Evolutionary conservation across 192 early-diverging fungal genomes (phyloP).

Genomic region (Rhizoclosmatium sp.): DNA sequence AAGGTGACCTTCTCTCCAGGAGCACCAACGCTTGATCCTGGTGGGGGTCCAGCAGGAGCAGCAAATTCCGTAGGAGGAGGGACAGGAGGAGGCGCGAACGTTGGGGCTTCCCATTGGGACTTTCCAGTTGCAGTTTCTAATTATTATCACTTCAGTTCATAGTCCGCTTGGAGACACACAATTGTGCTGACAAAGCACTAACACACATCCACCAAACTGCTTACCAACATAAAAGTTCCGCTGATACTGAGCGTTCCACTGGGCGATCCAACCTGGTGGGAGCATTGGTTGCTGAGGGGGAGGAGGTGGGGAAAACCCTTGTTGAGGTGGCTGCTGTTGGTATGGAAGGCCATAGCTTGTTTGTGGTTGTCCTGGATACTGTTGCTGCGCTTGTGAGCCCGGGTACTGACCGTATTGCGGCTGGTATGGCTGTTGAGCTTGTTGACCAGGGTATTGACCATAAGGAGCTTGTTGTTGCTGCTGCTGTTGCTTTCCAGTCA

Average conservation of each 20-base stretch:
- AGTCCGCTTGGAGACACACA: background rate
- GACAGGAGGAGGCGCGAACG: conserved; percentile 26
- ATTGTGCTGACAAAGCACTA: background rate
- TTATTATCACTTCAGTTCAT: background rate
- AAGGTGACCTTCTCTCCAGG: background rate
- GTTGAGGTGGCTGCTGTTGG: conserved; percentile 15
- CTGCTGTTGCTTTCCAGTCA: conserved; percentile 5
- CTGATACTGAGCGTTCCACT: conserved; percentile 34
- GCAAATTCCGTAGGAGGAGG: conserved; percentile 8
- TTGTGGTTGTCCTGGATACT: conserved; percentile 18
- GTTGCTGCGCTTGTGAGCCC: background rate
- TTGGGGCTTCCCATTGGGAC: conserved; percentile 28
- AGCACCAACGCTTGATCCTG: background rate
- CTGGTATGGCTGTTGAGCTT: background rate
- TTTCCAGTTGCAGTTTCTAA: conserved; percentile 27
- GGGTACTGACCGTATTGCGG: background rate
- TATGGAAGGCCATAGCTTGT: background rate
- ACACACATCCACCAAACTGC: background rate
- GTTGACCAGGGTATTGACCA: background rate
- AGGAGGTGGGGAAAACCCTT: background rate
- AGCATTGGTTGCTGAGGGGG: background rate
- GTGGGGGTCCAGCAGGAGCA: background rate
- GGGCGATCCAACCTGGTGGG: conserved; percentile 48
- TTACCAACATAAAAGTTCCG: conserved; percentile 48
- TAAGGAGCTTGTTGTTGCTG: conserved; percentile 9